phyloP scores from a whole-genome alignment of 1,284 basidiomycete species.

The Cutaneotrichosporon sp. region DNA sequence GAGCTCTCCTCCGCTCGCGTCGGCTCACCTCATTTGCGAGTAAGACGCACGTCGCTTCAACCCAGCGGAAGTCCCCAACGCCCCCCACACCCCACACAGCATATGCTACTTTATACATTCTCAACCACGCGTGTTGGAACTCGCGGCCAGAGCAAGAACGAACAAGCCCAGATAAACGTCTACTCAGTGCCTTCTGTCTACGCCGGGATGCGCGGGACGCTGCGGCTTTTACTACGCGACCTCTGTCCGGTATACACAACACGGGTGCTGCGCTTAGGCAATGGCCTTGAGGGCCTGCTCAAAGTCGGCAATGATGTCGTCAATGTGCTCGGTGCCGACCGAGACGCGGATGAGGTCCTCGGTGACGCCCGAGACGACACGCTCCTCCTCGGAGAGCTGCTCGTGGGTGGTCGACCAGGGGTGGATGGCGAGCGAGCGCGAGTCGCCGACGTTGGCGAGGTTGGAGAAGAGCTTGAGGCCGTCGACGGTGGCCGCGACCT shows the following conservation, averaged over 20 bases:
- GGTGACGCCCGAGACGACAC: conserved; percentile 70
- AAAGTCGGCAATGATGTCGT: conserved; percentile 84
- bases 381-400: conserved; percentile 61
- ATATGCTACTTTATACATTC: conserved; percentile 3
- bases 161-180: conserved; percentile 5
- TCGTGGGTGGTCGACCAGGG: conserved; percentile 76
- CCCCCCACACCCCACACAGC: too few relatives aligned
- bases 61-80: too few relatives aligned
- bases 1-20: too few relatives aligned
- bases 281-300: conserved; percentile 59
- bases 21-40: too few relatives aligned
- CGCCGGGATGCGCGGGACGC: neutral
- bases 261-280: conserved; percentile 4
- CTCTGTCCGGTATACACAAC: neutral
- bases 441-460: conserved; percentile 73
- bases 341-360: conserved; percentile 75
- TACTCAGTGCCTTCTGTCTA: neutral
- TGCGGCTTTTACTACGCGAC: conserved; percentile 3
- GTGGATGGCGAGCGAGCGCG: conserved; percentile 81
- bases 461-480: conserved; percentile 71
- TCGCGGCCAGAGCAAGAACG: neutral
- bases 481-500: conserved; percentile 71
- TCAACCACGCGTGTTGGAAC: conserved; percentile 4
- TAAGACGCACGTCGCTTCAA: too few relatives aligned
- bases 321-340: conserved; percentile 82